Percentiles rank a stretch among this genome's conserved stretches.
phyloP scores from a whole-genome alignment of 169 alveolate species.

The Eimeria sp. region DNA sequence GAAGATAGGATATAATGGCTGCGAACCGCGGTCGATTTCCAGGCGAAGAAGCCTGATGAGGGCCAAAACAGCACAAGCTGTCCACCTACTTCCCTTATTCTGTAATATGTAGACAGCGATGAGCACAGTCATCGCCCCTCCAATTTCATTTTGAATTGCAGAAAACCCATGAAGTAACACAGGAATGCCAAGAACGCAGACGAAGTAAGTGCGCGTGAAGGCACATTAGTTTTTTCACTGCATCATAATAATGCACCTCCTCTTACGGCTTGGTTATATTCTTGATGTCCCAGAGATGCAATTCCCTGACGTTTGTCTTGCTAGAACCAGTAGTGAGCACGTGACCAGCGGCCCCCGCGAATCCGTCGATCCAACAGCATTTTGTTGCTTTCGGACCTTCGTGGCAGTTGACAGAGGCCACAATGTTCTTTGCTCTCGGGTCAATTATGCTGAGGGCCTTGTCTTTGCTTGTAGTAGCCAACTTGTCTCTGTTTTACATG shows the following conservation, averaged over 20 bases:
- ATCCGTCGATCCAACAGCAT: conserved; percentile 81
- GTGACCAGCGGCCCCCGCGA: conserved; percentile 82
- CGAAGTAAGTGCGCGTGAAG: not conserved
- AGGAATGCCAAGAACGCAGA: not conserved
- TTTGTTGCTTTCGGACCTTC: conserved; percentile 83
- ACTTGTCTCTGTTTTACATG: conserved; percentile 49
- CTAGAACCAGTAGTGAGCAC: conserved; percentile 78
- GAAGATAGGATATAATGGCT: conserved; percentile 82
- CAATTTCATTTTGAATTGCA: not conserved
- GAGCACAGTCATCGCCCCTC: not conserved
- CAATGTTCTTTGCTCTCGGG: conserved; percentile 68
- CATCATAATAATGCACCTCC: not conserved
- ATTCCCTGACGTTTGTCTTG: conserved; percentile 77
- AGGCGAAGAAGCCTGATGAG: conserved; percentile 56
- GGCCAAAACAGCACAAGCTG: not conserved
- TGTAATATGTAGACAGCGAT: not conserved
- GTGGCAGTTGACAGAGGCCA: conserved; percentile 70
- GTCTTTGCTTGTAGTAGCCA: conserved; percentile 79
- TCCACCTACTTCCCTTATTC: not conserved
- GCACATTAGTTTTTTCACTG: not conserved
- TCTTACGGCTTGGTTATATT: conserved; percentile 78
- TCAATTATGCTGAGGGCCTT: conserved; percentile 61
- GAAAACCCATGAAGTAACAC: no score
- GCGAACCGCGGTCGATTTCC: conserved; percentile 82
- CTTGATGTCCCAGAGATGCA: conserved; percentile 80